Conservation (phyloP, 768 basidiomycete genomes). For the Collybia sp. region DNA sequence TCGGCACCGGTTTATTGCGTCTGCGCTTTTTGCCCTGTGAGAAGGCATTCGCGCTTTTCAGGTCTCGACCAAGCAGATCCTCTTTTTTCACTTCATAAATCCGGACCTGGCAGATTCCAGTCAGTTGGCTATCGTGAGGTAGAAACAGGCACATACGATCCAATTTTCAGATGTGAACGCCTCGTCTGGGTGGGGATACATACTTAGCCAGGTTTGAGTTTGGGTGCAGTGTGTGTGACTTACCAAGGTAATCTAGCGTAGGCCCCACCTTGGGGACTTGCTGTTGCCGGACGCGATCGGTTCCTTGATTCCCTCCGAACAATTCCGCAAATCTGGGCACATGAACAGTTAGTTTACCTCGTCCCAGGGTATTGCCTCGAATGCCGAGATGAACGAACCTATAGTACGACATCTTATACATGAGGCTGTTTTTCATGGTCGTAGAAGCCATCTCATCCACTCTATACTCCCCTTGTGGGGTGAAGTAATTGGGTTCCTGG, state of each 20-base stretch:
- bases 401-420: constrained; percentile 99
- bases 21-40: constrained; percentile 86
- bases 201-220: not conserved
- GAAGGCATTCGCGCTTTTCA: constrained; percentile 85
- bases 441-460: constrained; percentile 81
- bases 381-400: constrained; percentile 39
- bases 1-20: constrained; percentile 62
- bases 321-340: constrained; percentile 73
- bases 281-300: constrained; percentile 90
- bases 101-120: constrained; percentile 50
- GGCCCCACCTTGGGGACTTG: constrained; percentile 72
- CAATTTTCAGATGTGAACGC: constrained; percentile 99
- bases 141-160: constrained; percentile 61
- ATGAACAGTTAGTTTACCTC: constrained; percentile 2
- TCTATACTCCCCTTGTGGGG: constrained; percentile 85
- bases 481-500: constrained; percentile 94
- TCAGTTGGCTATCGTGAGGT: constrained; percentile 2
- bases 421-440: constrained; percentile 92
- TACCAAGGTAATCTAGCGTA: constrained; percentile 84
- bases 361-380: not conserved
- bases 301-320: constrained; percentile 66
- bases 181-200: constrained; percentile 57
- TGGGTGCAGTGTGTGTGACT: constrained; percentile 17
- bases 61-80: constrained; percentile 85
- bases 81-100: constrained; percentile 96